A percentile compares a stretch with the other conserved stretches of the same genome.
Evolutionary conservation across 192 early-diverging fungal species (phyloP).

Genomic region (Lobosporangium transversale): DNA sequence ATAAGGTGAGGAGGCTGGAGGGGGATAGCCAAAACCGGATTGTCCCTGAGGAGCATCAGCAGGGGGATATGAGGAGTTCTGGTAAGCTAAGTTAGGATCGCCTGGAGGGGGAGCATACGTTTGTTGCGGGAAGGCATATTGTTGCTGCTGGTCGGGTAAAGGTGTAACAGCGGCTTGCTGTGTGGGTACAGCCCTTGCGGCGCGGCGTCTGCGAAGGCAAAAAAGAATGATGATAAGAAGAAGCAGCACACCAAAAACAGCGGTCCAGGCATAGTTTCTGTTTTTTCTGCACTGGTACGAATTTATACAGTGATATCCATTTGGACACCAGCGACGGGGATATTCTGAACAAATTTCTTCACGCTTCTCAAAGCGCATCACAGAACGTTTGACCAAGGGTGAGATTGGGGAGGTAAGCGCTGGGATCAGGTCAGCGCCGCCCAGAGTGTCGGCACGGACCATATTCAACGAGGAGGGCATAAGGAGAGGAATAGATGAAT

Average conservation of each 20-base stretch:
- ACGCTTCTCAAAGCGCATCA: conserved; percentile 45
- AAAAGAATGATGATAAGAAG: conserved; percentile 1
- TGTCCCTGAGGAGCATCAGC: conserved; percentile 3
- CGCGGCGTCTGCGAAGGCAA: conserved; percentile 15
- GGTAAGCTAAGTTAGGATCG: conserved; percentile 47
- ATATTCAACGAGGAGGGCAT: background rate
- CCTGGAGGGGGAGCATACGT: conserved; percentile 33
- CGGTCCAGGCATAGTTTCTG: conserved; percentile 34
- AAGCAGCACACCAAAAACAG: conserved; percentile 23
- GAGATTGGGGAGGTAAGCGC: background rate
- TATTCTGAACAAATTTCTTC: conserved; percentile 3
- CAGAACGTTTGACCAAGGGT: conserved; percentile 19
- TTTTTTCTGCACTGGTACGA: conserved; percentile 16
- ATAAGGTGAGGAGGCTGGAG: conserved; percentile 14
- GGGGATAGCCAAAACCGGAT: conserved; percentile 7
- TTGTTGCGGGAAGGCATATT: conserved; percentile 4
- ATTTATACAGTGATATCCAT: conserved; percentile 22
- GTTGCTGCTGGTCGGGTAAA: too few relatives aligned
- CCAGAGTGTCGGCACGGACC: conserved; percentile 7
- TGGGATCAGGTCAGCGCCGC: conserved; percentile 5
- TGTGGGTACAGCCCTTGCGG: background rate
- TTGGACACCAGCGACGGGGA: conserved; percentile 7
- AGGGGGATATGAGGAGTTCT: conserved; percentile 21
- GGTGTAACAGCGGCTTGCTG: conserved; percentile 14
- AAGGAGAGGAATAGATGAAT: conserved; percentile 1